phyloP scores from a whole-genome alignment of 129 eudicot species.

The Flaveria brownii region DNA sequence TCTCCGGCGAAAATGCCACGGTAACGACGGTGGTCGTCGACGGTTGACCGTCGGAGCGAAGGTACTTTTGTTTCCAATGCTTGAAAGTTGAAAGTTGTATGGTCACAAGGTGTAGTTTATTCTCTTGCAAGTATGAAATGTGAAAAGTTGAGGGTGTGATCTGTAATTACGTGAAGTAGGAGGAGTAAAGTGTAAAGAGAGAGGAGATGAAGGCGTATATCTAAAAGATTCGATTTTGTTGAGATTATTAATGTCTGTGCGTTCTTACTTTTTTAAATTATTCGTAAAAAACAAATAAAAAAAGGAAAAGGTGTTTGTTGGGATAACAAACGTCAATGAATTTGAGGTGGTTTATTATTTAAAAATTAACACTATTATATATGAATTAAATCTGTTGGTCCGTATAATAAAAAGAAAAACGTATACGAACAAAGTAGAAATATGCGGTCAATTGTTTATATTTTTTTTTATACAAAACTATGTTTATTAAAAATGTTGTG shows the following conservation, averaged over 20 bases:
- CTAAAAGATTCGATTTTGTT: slow-evolving; percentile 38
- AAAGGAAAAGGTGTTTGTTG: slow-evolving; percentile 30
- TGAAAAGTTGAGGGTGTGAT: slow-evolving; percentile 21
- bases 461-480: too few species aligned
- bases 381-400: too few species aligned
- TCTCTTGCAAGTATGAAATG: background rate
- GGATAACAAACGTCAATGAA: slow-evolving; percentile 28
- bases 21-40: background rate
- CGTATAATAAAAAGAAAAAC: too few species aligned
- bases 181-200: slow-evolving; percentile 31
- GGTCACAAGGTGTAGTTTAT: background rate
- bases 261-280: background rate
- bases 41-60: too few species aligned
- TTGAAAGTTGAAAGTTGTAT: slow-evolving; percentile 7
- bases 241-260: background rate
- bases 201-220: slow-evolving; percentile 2
- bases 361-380: background rate
- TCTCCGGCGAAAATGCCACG: slow-evolving; percentile 14
- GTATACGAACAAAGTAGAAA: too few species aligned
- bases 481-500: background rate
- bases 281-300: background rate
- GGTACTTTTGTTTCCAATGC: background rate
- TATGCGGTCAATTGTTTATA: too few species aligned
- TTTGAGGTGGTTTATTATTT: slow-evolving; percentile 18
- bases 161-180: slow-evolving; percentile 30